Conservation (phyloP, 2,329 filamentous ascomycete genomes). For the Sporothrix brunneoviolacea region DNA sequence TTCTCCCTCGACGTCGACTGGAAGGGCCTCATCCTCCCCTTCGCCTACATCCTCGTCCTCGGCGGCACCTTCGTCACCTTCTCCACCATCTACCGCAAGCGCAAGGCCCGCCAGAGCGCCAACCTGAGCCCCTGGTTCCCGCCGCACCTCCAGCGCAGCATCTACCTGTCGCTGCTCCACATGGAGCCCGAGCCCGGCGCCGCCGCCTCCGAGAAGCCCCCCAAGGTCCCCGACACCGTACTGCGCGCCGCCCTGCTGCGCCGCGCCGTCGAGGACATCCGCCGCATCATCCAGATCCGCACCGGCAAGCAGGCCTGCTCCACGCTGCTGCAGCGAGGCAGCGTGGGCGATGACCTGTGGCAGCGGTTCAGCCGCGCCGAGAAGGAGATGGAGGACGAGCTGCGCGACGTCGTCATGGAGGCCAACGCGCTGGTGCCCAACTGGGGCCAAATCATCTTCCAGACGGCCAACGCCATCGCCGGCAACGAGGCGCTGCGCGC, state of each 20-base stretch:
- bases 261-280: constrained; percentile 87
- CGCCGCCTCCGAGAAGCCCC: constrained; percentile 48
- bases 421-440: constrained; percentile 82
- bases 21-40: constrained; percentile 76
- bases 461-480: constrained; percentile 92
- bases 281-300: constrained; percentile 81
- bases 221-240: constrained; percentile 71
- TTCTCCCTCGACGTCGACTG: constrained; percentile 55
- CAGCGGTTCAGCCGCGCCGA: constrained; percentile 86
- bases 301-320: constrained; percentile 83
- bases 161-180: constrained; percentile 90
- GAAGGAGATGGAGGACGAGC: constrained; percentile 95
- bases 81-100: constrained; percentile 84
- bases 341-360: constrained; percentile 93
- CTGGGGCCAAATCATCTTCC: constrained; percentile 95
- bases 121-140: constrained; percentile 93
- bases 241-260: constrained; percentile 82
- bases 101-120: constrained; percentile 76
- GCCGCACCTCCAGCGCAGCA: constrained; percentile 81
- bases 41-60: constrained; percentile 84
- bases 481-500: constrained; percentile 73
- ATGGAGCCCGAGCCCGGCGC: constrained; percentile 44
- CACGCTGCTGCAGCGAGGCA: constrained; percentile 77
- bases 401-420: constrained; percentile 91
- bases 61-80: constrained; percentile 86